Evolutionary conservation across 202 grass and related monocot genomes (phyloP), one percentile per base, ranked within the genome.

Genomic region (Thinopyrum obtusiflorum): DNA sequence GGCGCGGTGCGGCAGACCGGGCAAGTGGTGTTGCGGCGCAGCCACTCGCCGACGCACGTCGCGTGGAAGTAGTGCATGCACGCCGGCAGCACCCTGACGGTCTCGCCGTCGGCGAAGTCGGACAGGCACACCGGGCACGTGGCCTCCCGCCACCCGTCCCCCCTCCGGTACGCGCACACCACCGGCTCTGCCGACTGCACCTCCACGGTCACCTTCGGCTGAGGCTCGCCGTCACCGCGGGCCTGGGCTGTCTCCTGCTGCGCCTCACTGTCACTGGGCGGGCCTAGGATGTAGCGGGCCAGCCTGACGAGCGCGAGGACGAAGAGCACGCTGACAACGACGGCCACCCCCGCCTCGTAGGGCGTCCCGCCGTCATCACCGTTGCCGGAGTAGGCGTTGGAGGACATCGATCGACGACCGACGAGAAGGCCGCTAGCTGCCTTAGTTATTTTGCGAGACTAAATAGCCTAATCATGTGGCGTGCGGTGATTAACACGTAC

Each of bases 11-110:
- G 84, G 75, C 87, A 87, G 37, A 82, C 15, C 3, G 90, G 93
- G 83, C 90, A 94, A 40, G 80, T 87, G 53, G 80, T 6, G 51
- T 59, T 73, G 66, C 10, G 21, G 46, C 68, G 51, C 46, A 95
- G 87, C 93, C 90, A 93, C 63, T 73, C 37, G 51, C 80, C 63
- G 24, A 93, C 78, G 84, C 90, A 92, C 17, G n/a, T 15, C 14
- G 68, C 64, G 35, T 95, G 93, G 88, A 90, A 95, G 73, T 64
- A 69, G 71, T 92, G 90, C 28, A 66, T 82, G 79, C 93, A 91
- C 24, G 10, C 78, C 11, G 85, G 78, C 73, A 86, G 82, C 49
- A 90, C 75, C 31, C 82, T 55, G 65, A 84, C 21, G n/a, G 8
- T 7, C 37, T 90, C 88, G n/a, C 85, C 85, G 32, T 93, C 91